Evolutionary conservation across 768 basidiomycete species (phyloP), one percentile per base, ranked within the genome.

Genomic region (Hypholoma fasciculare): DNA sequence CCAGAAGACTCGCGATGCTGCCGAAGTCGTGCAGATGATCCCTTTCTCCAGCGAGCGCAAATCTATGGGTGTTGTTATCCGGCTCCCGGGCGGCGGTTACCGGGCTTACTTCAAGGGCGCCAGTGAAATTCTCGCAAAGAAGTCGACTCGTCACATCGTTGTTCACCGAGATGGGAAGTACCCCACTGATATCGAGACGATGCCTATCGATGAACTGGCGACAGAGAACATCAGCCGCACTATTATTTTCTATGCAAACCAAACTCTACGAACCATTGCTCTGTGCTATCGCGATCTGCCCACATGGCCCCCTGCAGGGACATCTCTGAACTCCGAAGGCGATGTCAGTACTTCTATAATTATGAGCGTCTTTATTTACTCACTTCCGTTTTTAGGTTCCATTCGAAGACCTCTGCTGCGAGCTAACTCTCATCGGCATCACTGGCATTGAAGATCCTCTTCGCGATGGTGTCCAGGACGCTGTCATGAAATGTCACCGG

Each of bases 201-300:
- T 69, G 57, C 71, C 71, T 1, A 93, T 97, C 57, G 86, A 86
- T 64, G 76, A 82, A 9, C 74, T 87, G 16, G 85, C 88, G 13
- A 78, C 79, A 58, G 88, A 90, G 67, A 98, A 98, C 69, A 93
- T 98, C 69, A 83, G 81, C 26, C 84, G 92, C 47, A 98, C 96
- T 13, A 98, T 96, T 73, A 96, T 96, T 63, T 96, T 97, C 74
- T 98, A 99, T 71, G 96, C 96, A 66, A 96, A 96, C 72, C 96
- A 98, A 76, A 90, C 87, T 12, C 86, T 98, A 9, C 86, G 96
- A 50, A 98, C 97, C 1, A 92, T 99, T 63, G 94, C 96, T 1
- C 74, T 98, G 46, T 97, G 96, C 71, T 98, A 98, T 69, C 83
- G 87, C 49, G 96, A 99, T 68, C 88, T 97, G 57, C 70, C 85